Conservation (phyloP, 257 asterid species). For the Perilla frutescens region DNA sequence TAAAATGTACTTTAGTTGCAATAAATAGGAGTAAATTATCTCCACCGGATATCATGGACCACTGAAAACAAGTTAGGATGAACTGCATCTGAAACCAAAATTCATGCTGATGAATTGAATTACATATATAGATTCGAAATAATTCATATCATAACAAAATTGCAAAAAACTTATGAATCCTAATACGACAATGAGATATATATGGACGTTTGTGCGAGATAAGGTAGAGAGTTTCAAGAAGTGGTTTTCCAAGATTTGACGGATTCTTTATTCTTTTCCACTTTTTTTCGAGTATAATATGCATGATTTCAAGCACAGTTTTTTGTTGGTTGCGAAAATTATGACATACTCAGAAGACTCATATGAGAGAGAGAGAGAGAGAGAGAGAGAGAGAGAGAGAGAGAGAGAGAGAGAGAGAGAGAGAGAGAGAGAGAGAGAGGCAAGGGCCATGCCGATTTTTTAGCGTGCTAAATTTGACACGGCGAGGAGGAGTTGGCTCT, state of each 20-base stretch:
- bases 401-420: not conserved
- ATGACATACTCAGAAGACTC: slow-evolving; percentile 10
- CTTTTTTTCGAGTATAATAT: not conserved
- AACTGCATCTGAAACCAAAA: not conserved
- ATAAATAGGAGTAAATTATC: slow-evolving; percentile 4
- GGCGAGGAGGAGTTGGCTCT: slow-evolving; percentile 12
- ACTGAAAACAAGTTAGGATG: not conserved
- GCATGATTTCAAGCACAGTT: slow-evolving; percentile 26
- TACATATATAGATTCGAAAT: too few species aligned
- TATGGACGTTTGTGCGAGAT: slow-evolving; percentile 32
- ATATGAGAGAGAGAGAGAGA: not conserved
- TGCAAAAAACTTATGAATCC: not conserved
- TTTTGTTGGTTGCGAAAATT: slow-evolving; percentile 31
- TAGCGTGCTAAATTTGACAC: slow-evolving; percentile 23
- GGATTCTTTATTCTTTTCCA: slow-evolving; percentile 10
- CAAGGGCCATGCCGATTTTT: slow-evolving; percentile 24
- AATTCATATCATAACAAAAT: not conserved
- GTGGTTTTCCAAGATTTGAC: slow-evolving; percentile 37
- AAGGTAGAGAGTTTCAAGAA: slow-evolving; percentile 31
- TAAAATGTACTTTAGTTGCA: not conserved
- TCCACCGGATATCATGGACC: not conserved
- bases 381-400: not conserved
- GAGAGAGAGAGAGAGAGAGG: not conserved
- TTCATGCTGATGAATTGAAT: too few species aligned
- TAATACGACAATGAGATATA: slow-evolving; percentile 27